These are phyloP conservation scores for Termitomyces sp. DNA, from an alignment of 768 basidiomycete genomes.

Conservation along the genomic window DNA sequence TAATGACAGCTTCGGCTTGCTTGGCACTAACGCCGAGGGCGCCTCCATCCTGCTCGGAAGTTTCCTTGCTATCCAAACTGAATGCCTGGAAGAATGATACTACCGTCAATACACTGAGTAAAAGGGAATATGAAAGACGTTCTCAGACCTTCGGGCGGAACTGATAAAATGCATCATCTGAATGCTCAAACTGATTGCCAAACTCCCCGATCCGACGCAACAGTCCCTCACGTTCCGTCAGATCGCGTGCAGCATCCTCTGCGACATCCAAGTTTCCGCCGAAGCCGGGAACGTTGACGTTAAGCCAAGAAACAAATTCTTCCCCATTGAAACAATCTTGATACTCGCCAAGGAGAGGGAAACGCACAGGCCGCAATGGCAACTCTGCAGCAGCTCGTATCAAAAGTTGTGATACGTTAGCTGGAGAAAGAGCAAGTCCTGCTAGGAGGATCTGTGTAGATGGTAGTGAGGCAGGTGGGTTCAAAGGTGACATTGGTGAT, in stretches of 20 bases:
- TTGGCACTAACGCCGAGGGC: conserved; percentile 19
- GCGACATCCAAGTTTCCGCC: conserved; percentile 74
- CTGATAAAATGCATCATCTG: conserved; percentile 79
- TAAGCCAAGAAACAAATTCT: conserved; percentile 83
- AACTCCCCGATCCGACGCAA: conserved; percentile 75
- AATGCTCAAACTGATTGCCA: conserved; percentile 75
- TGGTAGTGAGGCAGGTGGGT: conserved; percentile 36
- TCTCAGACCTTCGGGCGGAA: conserved; percentile 68
- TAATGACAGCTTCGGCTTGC: conserved; percentile 50
- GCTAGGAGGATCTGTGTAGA: conserved; percentile 65
- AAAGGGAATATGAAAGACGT: not conserved
- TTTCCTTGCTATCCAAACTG: conserved; percentile 38
- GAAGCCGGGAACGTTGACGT: conserved; percentile 71
- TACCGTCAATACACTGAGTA: not conserved
- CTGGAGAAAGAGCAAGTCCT: conserved; percentile 62
- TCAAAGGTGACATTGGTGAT: conserved; percentile 56
- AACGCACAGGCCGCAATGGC: conserved; percentile 63
- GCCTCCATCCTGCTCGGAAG: conserved; percentile 13
- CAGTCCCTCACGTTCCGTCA: conserved; percentile 57
- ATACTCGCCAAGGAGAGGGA: conserved; percentile 82
- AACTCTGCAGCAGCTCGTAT: conserved; percentile 67
- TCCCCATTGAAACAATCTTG: conserved; percentile 85
- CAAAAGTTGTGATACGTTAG: conserved; percentile 65
- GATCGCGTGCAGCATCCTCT: conserved; percentile 63
- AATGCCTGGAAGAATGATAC: conserved; percentile 43